Percentiles rank a stretch among this genome's conserved stretches.
Evolutionary conservation across 2,329 filamentous ascomycete genomes (phyloP).

Genomic region (Aspergillus sp.): DNA sequence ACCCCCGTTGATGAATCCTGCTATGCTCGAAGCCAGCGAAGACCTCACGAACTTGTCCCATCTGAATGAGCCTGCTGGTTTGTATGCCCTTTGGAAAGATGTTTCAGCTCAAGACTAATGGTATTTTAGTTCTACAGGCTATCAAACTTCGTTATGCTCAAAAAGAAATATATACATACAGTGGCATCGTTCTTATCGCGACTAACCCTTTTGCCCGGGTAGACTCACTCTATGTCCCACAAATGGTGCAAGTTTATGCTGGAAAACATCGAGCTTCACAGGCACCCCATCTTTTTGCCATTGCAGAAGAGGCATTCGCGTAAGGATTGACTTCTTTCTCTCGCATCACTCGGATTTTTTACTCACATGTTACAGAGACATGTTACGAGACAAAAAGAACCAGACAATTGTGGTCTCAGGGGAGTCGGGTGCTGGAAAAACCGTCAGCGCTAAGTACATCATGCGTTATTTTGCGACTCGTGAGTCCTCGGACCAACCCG

Average conservation of each 20-base stretch:
- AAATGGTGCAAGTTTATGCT: slow-evolving; percentile 99
- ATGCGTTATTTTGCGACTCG: slow-evolving; percentile 99
- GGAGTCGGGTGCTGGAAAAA: slow-evolving; percentile 97
- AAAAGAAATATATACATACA: slow-evolving; percentile 99
- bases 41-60: slow-evolving; percentile 96
- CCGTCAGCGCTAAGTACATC: slow-evolving; percentile 98
- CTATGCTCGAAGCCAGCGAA: slow-evolving; percentile 97
- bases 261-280: slow-evolving; percentile 95
- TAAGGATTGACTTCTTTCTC: slow-evolving; percentile 42
- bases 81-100: slow-evolving; percentile 18
- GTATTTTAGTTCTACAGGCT: slow-evolving; percentile 75
- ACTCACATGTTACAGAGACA: slow-evolving; percentile 65
- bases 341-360: slow-evolving; percentile 1
- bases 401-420: slow-evolving; percentile 99
- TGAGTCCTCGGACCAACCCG: slow-evolving; percentile 85
- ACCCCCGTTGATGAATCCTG: slow-evolving; percentile 94
- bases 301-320: slow-evolving; percentile 98
- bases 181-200: slow-evolving; percentile 95
- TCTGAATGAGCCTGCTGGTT: slow-evolving; percentile 96
- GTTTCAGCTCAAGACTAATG: slow-evolving; percentile 14
- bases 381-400: slow-evolving; percentile 92
- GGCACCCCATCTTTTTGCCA: slow-evolving; percentile 95
- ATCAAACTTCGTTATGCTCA: slow-evolving; percentile 96
- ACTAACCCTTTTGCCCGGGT: slow-evolving; percentile 97
- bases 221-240: slow-evolving; percentile 95